Base-by-base conservation (phyloP, 495 filamentous ascomycete genomes). In the Astrothelium subdiscretum region DNA sequence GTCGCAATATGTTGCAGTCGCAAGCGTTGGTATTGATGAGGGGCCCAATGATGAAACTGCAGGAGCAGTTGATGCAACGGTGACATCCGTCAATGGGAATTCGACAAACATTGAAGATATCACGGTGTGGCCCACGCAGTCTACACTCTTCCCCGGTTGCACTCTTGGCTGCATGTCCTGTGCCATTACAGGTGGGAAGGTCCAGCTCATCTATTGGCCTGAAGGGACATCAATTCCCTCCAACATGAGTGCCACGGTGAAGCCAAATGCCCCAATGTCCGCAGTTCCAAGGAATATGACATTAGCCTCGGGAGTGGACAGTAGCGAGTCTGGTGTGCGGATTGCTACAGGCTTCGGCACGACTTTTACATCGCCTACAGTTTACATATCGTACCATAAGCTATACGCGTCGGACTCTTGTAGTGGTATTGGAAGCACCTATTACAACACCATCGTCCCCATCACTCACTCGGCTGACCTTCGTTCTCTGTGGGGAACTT, bases 391-490 rank as follows among this genome's bases (percentile, higher is more conserved):
- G 8, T 64, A 64, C 27, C 40, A 18, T 12, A 51, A 40, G 15
- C 20, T 64, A 8, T 61, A 60, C 44, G 62, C 62, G 26, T 64
- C 62, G 0, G 42, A 64, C 58, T 64, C 62, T 1, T 64, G 62
- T 48, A 59, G 54, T 32, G 62, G 58, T 22, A 20, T 64, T 32
- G 62, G 62, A 1, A 22, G 42, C 24, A 60, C 58, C 2, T 61
- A 48, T 40, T 60, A 6, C 27, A 60, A 61, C 38, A 60, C 58
- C 22, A 60, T 64, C 48, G 31, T 64, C n/a, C 58, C 62, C 1
- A 48, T 62, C 18, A 35, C 35, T 27, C 6, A 32, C 13, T 52
- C 15, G 12, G 31, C 24, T 11, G 58, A 64, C 24, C 62, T 64
- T 1, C 54, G 38, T 1, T 60, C 58, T 20, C 44, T 64, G 5